phyloP scores from a whole-genome alignment of 805 yeast species.

The Wickerhamomyces hampshirensis region DNA sequence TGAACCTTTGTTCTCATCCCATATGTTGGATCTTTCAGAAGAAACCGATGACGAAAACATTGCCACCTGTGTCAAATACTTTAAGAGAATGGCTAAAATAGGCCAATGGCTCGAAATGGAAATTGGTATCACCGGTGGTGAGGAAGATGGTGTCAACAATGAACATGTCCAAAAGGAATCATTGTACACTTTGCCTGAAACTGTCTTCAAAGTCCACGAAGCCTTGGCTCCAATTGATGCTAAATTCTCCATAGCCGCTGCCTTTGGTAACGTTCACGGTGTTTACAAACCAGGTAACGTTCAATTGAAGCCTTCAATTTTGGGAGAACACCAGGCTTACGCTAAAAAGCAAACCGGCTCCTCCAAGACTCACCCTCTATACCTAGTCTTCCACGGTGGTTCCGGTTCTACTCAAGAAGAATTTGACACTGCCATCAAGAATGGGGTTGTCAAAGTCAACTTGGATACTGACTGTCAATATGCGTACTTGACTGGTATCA shows the following conservation, averaged over 20 bases:
- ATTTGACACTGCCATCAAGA: constrained; percentile 82
- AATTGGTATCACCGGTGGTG: constrained; percentile 99
- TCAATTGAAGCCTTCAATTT: constrained; percentile 82
- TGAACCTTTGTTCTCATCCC: constrained; percentile 96
- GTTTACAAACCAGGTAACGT: constrained; percentile 99
- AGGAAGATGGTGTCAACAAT: constrained; percentile 99
- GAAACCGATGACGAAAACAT: constrained; percentile 96
- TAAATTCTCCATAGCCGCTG: constrained; percentile 99
- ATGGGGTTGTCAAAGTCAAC: constrained; percentile 98
- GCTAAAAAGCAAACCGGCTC: constrained; percentile 65
- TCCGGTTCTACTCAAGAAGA: constrained; percentile 94
- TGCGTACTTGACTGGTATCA: constrained; percentile 95
- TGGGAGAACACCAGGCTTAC: constrained; percentile 93
- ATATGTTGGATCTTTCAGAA: constrained; percentile 97
- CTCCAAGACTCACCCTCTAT: constrained; percentile 63
- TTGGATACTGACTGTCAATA: constrained; percentile 98
- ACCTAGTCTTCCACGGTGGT: constrained; percentile 99
- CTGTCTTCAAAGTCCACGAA: constrained; percentile 86
- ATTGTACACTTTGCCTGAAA: constrained; percentile 92
- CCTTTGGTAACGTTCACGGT: constrained; percentile 99
- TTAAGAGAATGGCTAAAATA: constrained; percentile 88
- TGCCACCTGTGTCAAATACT: constrained; percentile 89
- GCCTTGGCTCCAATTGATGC: constrained; percentile 90
- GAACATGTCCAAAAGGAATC: constrained; percentile 83
- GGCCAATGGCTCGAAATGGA: constrained; percentile 99